Evolutionary conservation across 257 asterid genomes (phyloP), one percentile per base, ranked within the genome.

Genomic region (Echium plantagineum): DNA sequence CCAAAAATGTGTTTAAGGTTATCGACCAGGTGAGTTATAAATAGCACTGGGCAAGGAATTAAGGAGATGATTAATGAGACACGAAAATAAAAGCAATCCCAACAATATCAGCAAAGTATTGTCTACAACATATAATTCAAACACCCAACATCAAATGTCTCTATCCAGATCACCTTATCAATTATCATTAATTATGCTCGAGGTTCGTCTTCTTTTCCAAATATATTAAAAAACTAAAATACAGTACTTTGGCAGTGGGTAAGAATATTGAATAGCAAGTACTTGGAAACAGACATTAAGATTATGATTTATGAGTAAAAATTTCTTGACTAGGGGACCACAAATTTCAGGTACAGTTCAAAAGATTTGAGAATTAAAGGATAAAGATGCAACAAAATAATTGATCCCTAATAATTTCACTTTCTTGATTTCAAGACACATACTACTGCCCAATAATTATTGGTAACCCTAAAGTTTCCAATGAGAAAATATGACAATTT

Each of bases 321-420:
- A 22, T 10, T 15, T 19, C 28, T 9, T 17, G 7, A 59, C 15
- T n/a, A 8, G 66, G 66, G 66, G 38, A 49, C 59, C 60, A 63
- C 38, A 30, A 6, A 30, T 24, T 53, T 62, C 31, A 18, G 9
- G 28, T 9, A 30, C 52, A 30, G 32, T 2, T 12, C 31, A 49
- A 55, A 32, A 35, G 46, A 15, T 21, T 26, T 55, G 26, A 63
- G 46, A 16, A 20, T 17, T 1, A 24, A 32, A 35, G 61, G 13
- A 9, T 2, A 22, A 28, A 28, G 61, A 6, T 38, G 55, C 9
- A 32, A 13, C 26, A 21, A 16, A 35, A 32, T 35, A 20, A 32
- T 48, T 61, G 57, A 15, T 24, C 35, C 20, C 31, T 24, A 5
- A 1, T 5, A 26, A 28, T 28, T 53, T 53, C 35, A 6, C 31